phyloP scores from a whole-genome alignment of 805 yeast species.

The Yarrowia osloensis region DNA sequence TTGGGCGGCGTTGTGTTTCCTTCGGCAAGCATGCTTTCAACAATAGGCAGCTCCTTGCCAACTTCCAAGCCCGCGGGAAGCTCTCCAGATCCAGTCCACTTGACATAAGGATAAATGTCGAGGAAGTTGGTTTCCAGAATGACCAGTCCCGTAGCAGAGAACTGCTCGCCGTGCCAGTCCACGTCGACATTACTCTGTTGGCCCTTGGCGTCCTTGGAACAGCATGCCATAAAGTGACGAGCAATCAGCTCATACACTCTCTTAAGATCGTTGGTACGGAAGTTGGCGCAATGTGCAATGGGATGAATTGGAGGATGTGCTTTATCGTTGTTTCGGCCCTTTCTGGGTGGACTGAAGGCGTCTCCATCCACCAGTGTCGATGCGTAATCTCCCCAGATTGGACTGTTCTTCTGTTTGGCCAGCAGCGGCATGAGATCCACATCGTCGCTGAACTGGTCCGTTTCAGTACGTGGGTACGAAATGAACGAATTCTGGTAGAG shows the following conservation, averaged over 20 bases:
- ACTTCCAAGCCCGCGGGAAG: slow-evolving; percentile 60
- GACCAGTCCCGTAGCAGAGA: slow-evolving; percentile 69
- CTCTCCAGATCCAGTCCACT: slow-evolving; percentile 66
- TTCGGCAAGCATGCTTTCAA: slow-evolving; percentile 59
- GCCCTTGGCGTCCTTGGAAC: slow-evolving; percentile 90
- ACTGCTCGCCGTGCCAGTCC: slow-evolving; percentile 77
- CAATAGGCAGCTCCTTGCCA: slow-evolving; percentile 60
- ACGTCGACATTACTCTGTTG: slow-evolving; percentile 60
- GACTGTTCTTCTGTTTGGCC: slow-evolving; percentile 56
- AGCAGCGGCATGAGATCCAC: slow-evolving; percentile 72
- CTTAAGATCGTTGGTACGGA: slow-evolving; percentile 52
- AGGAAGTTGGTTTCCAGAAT: slow-evolving; percentile 76
- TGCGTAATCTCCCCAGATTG: slow-evolving; percentile 77
- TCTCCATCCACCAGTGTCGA: slow-evolving; percentile 45
- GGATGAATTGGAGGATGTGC: slow-evolving; percentile 99
- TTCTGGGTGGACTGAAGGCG: slow-evolving; percentile 66
- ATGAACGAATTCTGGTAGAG: slow-evolving; percentile 82
- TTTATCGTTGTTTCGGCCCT: slow-evolving; percentile 83
- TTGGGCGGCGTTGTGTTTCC: slow-evolving; percentile 83
- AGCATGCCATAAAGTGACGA: slow-evolving; percentile 85
- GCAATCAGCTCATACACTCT: slow-evolving; percentile 85
- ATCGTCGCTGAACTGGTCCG: slow-evolving; percentile 75
- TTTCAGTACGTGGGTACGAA: slow-evolving; percentile 97
- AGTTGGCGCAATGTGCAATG: slow-evolving; percentile 45
- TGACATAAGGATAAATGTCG: slow-evolving; percentile 74